Conservation (phyloP, 441 rosid genomes). For the Populus hybrid region DNA sequence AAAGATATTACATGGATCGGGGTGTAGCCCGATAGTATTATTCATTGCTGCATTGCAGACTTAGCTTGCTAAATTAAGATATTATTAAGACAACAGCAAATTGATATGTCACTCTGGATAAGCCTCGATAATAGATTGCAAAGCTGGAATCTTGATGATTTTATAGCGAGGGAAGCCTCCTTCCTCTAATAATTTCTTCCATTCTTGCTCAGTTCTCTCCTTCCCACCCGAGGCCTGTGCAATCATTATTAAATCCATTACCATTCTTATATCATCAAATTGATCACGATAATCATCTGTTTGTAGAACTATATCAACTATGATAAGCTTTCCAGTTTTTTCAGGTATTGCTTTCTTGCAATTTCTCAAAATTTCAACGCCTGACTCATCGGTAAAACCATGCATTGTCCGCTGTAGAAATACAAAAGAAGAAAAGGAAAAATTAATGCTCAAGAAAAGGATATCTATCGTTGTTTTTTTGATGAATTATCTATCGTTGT, state of each 20-base stretch:
- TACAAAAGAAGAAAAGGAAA: background rate
- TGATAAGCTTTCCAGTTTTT: conserved; percentile 31
- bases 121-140: conserved; percentile 39
- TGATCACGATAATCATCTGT: conserved; percentile 9
- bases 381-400: conserved; percentile 38
- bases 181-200: conserved; percentile 37
- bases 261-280: conserved; percentile 22
- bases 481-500: no score
- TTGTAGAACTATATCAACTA: conserved; percentile 33
- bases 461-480: background rate
- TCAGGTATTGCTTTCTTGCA: conserved; percentile 35
- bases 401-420: conserved; percentile 36
- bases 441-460: background rate
- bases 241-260: conserved; percentile 36
- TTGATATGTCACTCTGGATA: conserved; percentile 17
- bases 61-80: background rate
- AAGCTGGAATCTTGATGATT: conserved; percentile 31
- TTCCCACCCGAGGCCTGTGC: conserved; percentile 34
- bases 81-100: background rate
- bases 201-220: conserved; percentile 41
- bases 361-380: conserved; percentile 41
- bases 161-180: conserved; percentile 44
- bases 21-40: no score
- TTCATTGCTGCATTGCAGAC: no score
- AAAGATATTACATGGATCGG: no score